A percentile compares a stretch with the other conserved stretches of the same genome.
Conservation (phyloP, 2,329 filamentous ascomycete genomes). For the Thielaviopsis cerberus region DNA sequence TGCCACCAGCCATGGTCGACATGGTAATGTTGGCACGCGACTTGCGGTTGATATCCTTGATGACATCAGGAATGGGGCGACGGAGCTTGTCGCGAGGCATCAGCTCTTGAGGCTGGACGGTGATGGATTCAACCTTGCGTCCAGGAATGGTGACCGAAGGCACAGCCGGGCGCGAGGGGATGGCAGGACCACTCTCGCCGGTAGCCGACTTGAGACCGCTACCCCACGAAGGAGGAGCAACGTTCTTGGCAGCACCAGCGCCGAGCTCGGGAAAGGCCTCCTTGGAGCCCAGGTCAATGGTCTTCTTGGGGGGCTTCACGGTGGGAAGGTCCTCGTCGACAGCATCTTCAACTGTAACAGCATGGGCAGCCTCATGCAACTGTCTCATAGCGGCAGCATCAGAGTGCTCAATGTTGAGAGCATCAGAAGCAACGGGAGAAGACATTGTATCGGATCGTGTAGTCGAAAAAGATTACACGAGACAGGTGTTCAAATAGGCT, state of each 20-base stretch:
- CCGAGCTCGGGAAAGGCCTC: constrained; percentile 67
- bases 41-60: constrained; percentile 82
- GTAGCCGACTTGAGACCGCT: not conserved
- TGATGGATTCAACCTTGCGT: constrained; percentile 59
- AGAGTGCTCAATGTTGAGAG: constrained; percentile 59
- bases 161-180: not conserved
- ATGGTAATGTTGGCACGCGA: constrained; percentile 74
- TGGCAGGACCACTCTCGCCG: not conserved
- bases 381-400: constrained; percentile 23
- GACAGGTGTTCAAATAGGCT: constrained; percentile 9
- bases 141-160: constrained; percentile 51
- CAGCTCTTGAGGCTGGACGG: constrained; percentile 57
- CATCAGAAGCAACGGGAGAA: constrained; percentile 52
- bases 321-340: constrained; percentile 47
- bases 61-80: constrained; percentile 65
- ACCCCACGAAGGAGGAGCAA: constrained; percentile 9
- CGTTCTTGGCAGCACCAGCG: constrained; percentile 3
- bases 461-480: constrained; percentile 9
- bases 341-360: constrained; percentile 42
- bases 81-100: constrained; percentile 60
- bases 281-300: constrained; percentile 67
- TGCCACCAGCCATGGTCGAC: constrained; percentile 51
- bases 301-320: constrained; percentile 20
- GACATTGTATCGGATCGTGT: constrained; percentile 26
- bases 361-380: constrained; percentile 28